Evolutionary conservation across 148 eudicot genomes (phyloP), one percentile per base, ranked within the genome.

Genomic region (Drosera capensis): DNA sequence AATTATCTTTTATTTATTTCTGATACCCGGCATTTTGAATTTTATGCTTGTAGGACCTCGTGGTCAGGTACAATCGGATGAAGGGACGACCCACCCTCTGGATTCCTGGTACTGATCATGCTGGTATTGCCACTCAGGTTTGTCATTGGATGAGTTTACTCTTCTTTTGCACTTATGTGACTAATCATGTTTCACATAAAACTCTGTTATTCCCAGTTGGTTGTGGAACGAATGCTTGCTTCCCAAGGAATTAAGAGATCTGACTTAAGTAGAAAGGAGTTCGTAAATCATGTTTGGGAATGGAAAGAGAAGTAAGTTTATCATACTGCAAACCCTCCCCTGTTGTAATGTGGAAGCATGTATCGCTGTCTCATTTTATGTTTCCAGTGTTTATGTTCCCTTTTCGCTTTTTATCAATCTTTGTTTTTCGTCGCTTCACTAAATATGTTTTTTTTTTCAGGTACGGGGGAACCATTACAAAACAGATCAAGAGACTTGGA

Each of bases 61-160:
- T 92, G 99, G 78, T 81, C 39, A 71, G 99, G 60, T 92, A 85
- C 68, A 56, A 85, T 47, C 79, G 99, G n/a, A 92, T 92, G 99
- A 92, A 68, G 71, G 99, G 99, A 40, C 70, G 80, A 40, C 95
- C 94, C 37, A 76, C 95, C 17, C 86, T 92, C 17, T 92, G 99
- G 99, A 72, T 92, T 64, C 99, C 99, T 52, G 99, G 99, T 58
- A 92, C 99, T 30, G 99, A 92, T 68, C 99, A 92, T 81, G 99
- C 99, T 57, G 99, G 99, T 29, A 92, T 92, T 63, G 99, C 99
- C 48, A 92, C 99, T 43, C 99, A 92, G 99, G 99, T 92, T 60
- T 56, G 56, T 26, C 25, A 36, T 57, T 65, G 16, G 55, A 57
- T 57, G 4, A 31, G 20, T 16, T 5, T 41, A 9, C 12, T n/a